phyloP scores from a whole-genome alignment of 2,329 filamentous ascomycete species.

The Cytospora piceae region DNA sequence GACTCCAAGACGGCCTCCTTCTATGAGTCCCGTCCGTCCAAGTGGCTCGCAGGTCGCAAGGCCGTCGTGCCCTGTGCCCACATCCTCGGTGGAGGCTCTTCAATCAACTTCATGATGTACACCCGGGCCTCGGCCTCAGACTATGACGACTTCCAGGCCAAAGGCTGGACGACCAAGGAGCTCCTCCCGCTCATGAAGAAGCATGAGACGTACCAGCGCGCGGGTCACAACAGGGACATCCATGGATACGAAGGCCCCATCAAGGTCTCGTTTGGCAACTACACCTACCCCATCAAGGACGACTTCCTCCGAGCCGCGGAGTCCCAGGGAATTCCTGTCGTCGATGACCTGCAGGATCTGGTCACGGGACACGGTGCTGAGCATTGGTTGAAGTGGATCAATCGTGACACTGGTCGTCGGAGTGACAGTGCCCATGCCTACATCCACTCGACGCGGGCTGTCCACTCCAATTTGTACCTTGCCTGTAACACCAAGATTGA shows the following conservation, averaged over 20 bases:
- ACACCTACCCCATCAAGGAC: slow-evolving; percentile 80
- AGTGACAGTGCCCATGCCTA: slow-evolving; percentile 80
- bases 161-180: slow-evolving; percentile 79
- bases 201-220: slow-evolving; percentile 76
- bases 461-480: slow-evolving; percentile 72
- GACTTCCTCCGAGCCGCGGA: slow-evolving; percentile 76
- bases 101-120: slow-evolving; percentile 83
- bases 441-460: slow-evolving; percentile 73
- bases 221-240: slow-evolving; percentile 66
- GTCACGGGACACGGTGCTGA: slow-evolving; percentile 71
- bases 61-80: slow-evolving; percentile 77
- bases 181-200: slow-evolving; percentile 78
- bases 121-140: slow-evolving; percentile 72
- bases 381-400: slow-evolving; percentile 88
- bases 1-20: slow-evolving; percentile 83
- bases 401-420: slow-evolving; percentile 71
- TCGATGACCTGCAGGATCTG: slow-evolving; percentile 77
- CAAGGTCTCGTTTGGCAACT: slow-evolving; percentile 81
- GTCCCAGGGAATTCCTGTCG: slow-evolving; percentile 73
- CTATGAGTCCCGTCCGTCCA: slow-evolving; percentile 76
- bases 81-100: slow-evolving; percentile 71
- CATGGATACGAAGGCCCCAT: slow-evolving; percentile 82
- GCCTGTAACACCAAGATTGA: slow-evolving; percentile 78
- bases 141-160: slow-evolving; percentile 78
- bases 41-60: slow-evolving; percentile 71